Evolutionary conservation across 805 yeast species (phyloP), one percentile per base, ranked within the genome.

Genomic region (Suhomyces xylopsoci): DNA sequence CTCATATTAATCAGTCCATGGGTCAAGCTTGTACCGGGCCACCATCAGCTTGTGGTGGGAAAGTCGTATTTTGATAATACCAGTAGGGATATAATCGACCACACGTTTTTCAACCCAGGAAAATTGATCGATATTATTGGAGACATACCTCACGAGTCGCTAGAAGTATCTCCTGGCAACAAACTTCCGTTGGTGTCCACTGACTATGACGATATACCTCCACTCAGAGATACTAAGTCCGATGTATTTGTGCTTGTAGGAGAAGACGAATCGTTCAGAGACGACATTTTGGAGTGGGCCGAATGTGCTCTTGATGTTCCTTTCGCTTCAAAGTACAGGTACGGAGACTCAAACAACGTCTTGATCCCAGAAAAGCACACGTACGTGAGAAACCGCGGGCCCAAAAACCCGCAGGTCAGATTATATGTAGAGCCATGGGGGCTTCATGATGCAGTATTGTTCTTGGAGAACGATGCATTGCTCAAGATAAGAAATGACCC

Each of bases 251-350:
- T 74, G 25, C 54, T 74, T n/a, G 54, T 58, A 7, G 78, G 79
- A 19, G 79, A 74, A 61, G 76, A 73, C 50, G 79, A 75, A 55
- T 60, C 63, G 15, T 74, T 75, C 54, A 62, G 78, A 52, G 79
- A 74, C 57, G 76, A 72, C 50, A 59, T 73, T 20, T 58, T 68
- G 47, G 66, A 64, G 45, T 75, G 76, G 74, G 58, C 64, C 7
- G 59, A 63, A 40, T 59, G 64, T 44, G 74, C 76, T 3, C 58
- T 72, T 26, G 63, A 60, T 40, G 65, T 65, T 26, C 72, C 73
- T 1, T 60, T 58, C 42, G 56, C 54, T 47, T 58, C 52, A 3
- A 51, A 53, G 22, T 38, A 55, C 46, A 58, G 55, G 44, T 71
- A 65, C 49, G 73, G 73, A 19, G 55, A 63, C 47, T 66, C 71